Evolutionary conservation across 2,329 filamentous ascomycete species (phyloP).

Genomic region (Neopestalotiopsis sp.): DNA sequence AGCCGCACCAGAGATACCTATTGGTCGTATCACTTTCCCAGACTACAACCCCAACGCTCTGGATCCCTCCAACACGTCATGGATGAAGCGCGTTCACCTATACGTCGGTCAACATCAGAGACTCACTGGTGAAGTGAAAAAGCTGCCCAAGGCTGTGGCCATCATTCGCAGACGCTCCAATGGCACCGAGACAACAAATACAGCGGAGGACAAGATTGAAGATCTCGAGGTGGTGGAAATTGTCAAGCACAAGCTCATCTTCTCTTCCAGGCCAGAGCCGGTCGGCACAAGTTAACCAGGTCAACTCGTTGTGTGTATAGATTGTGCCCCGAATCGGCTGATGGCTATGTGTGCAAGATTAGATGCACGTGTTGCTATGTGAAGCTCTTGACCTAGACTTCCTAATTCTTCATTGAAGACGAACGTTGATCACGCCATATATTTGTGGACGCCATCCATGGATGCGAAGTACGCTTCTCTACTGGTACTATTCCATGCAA

Average conservation of each 20-base stretch:
- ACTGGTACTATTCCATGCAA: too few species aligned
- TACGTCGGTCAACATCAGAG: conserved; percentile 90
- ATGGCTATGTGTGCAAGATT: not conserved
- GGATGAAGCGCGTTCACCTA: conserved; percentile 90
- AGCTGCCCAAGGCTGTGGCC: conserved; percentile 77
- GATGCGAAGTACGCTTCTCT: too few species aligned
- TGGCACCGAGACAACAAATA: conserved; percentile 47
- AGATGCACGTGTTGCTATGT: not conserved
- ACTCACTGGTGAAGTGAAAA: conserved; percentile 89
- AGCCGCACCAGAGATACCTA: conserved; percentile 48
- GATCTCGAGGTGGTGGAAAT: conserved; percentile 87
- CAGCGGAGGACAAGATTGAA: conserved; percentile 39
- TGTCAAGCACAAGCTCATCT: conserved; percentile 85
- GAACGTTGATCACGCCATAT: too few species aligned
- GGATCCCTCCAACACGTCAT: conserved; percentile 63
- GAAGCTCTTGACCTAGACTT: not conserved
- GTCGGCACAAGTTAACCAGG: conserved; percentile 58
- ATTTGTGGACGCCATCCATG: too few species aligned
- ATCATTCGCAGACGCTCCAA: conserved; percentile 68
- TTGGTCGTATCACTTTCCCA: conserved; percentile 82
- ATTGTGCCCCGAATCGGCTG: not conserved
- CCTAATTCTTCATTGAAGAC: too few species aligned
- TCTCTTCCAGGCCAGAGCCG: conserved; percentile 84
- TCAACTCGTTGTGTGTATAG: not conserved
- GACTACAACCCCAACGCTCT: conserved; percentile 64